Conservation (phyloP, 805 yeast genomes). For the Lachancea waltii region DNA sequence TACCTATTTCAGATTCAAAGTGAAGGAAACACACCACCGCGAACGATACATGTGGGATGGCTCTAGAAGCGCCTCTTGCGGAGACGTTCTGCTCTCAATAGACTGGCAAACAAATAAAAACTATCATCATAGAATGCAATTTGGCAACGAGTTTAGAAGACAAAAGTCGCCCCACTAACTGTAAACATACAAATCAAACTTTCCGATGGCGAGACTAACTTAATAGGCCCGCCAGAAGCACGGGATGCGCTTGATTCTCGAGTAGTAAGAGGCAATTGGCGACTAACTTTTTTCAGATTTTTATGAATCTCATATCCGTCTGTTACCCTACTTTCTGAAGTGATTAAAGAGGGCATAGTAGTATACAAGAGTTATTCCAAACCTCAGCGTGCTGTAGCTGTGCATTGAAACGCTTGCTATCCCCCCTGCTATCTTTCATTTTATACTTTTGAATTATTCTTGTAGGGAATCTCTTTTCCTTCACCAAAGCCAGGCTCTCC, state of each 20-base stretch:
- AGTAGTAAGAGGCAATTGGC: no score
- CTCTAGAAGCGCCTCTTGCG: slow-evolving; percentile 17
- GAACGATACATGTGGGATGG: slow-evolving; percentile 14
- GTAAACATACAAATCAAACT: background rate
- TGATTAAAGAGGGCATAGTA: background rate
- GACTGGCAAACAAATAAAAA: slow-evolving; percentile 26
- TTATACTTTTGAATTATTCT: slow-evolving; percentile 7
- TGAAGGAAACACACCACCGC: slow-evolving; percentile 2
- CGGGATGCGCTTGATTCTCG: background rate
- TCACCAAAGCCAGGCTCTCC: slow-evolving; percentile 68
- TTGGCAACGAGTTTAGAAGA: background rate
- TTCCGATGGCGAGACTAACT: background rate
- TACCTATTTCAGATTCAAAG: slow-evolving; percentile 4
- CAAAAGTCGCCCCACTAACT: background rate
- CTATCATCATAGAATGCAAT: slow-evolving; percentile 26
- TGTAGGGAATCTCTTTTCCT: slow-evolving; percentile 41
- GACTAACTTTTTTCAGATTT: slow-evolving; percentile 5
- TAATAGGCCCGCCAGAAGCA: background rate
- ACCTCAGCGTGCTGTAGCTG: background rate
- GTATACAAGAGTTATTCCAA: no score
- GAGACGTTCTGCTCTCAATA: slow-evolving; percentile 26
- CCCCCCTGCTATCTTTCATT: background rate
- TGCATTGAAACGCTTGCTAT: background rate
- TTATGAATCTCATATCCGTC: background rate
- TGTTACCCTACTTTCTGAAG: no score